A percentile compares a stretch with the other conserved stretches of the same genome.
Conservation (phyloP, 805 yeast species). For the Cyberlindnera japonica region DNA sequence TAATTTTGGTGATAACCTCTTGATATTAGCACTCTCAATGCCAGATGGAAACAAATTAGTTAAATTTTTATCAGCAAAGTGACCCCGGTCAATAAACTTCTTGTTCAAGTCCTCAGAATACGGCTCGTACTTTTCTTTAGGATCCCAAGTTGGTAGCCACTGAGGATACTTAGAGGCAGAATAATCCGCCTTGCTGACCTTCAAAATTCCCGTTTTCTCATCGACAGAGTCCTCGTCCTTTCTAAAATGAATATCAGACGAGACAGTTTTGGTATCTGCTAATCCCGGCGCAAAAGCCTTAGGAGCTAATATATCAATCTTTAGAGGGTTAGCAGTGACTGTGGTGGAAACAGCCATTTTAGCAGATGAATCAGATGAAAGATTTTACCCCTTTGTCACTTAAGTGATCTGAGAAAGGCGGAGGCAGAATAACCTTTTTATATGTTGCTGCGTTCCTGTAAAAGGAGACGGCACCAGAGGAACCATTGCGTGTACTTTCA, state of each 20-base stretch:
- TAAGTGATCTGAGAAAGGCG: background rate
- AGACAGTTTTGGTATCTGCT: conserved; percentile 16
- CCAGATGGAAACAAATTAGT: conserved; percentile 46
- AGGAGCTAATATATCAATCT: background rate
- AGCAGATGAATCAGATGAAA: too few relatives aligned
- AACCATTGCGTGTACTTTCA: too few relatives aligned
- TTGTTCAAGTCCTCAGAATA: conserved; percentile 48
- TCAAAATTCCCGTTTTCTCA: conserved; percentile 43
- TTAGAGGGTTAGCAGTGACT: background rate
- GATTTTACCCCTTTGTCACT: too few relatives aligned
- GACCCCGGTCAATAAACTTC: conserved; percentile 49
- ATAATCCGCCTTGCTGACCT: conserved; percentile 39
- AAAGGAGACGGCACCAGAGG: too few relatives aligned
- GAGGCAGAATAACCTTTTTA: background rate
- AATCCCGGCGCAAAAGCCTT: conserved; percentile 1
- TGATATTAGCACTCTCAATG: conserved; percentile 12
- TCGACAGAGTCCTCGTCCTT: conserved; percentile 44
- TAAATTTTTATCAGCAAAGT: conserved; percentile 52
- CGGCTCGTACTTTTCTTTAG: conserved; percentile 48
- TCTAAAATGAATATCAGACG: conserved; percentile 41
- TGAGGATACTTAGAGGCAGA: conserved; percentile 42
- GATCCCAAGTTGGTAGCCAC: conserved; percentile 67
- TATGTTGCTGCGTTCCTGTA: too few relatives aligned
- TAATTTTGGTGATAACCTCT: conserved; percentile 61
- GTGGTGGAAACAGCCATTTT: background rate